Evolutionary conservation across 768 basidiomycete genomes (phyloP), one percentile per base, ranked within the genome.

Genomic region (Boletus reticuloceps): DNA sequence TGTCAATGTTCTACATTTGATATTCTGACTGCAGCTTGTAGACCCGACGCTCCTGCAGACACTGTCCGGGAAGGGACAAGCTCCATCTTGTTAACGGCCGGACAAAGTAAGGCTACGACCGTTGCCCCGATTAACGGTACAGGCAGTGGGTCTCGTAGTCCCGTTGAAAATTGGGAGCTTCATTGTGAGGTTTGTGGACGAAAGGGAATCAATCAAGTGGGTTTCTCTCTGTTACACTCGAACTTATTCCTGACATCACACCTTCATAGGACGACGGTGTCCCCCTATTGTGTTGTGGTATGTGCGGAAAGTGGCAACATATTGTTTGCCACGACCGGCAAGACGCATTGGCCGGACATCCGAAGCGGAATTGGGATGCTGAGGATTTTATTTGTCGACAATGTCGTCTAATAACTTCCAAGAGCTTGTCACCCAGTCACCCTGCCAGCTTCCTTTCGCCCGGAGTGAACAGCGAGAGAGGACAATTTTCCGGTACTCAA

Each of bases 251-350:
- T 40, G 39, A 63, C 46, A 40, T 45, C 58, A 60, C 50, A 40
- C 29, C 53, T 39, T 36, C 38, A 11, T 56, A 94, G 93, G 90
- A 94, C 56, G 91, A 92, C 56, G 88, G 85, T 12, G 74, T 77
- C 12, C 84, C 89, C 4, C 79, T 96, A 73, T 82, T 93, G 66
- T 91, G 83, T 37, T 97, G 94, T 65, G 90, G 89, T 22, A 67
- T 72, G 27, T 97, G 94, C 69, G 80, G 78, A 14, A 84, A 84
- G 69, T 97, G 94, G 94, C 94, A 96, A 63, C 94, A 97, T 63
- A 91, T 91, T 34, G 67, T 75, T 20, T 97, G 94, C 64, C 91
- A 95, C 64, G 90, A 96, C 64, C 73, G 71, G 46, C 82, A 78
- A 29, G 94, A 95, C 69, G 70, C 74, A 31, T 72, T 76, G 20